Percentiles rank a stretch among this genome's conserved stretches.
Evolutionary conservation across 2,329 filamentous ascomycete genomes (phyloP).

Genomic region (Fusarium chaquense): DNA sequence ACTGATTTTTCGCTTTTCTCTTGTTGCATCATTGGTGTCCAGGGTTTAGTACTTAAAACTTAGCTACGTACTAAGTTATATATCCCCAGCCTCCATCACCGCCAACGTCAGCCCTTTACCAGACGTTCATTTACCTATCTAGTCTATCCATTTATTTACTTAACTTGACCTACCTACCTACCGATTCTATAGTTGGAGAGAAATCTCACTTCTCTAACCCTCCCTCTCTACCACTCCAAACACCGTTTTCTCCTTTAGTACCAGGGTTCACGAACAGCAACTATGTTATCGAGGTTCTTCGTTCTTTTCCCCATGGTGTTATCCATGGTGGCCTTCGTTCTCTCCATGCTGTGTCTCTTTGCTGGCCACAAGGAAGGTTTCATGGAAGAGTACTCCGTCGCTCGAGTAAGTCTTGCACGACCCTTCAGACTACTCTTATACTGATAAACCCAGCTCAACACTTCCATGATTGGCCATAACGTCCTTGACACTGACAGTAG

Average conservation of each 20-base stretch:
- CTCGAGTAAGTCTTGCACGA: conserved; percentile 50
- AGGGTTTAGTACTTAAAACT: conserved; percentile 10
- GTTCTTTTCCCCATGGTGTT: conserved; percentile 54
- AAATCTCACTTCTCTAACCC: neutral
- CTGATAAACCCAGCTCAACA: conserved; percentile 52
- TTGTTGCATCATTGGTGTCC: conserved; percentile 32
- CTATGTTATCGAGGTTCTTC: conserved; percentile 48
- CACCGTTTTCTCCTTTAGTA: conserved; percentile 7
- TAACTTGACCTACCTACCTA: conserved; percentile 4
- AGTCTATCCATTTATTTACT: conserved; percentile 2
- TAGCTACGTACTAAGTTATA: conserved; percentile 23
- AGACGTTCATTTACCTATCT: conserved; percentile 10
- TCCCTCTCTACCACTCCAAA: conserved; percentile 1
- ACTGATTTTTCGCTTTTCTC: conserved; percentile 1
- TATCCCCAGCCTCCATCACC: conserved; percentile 25
- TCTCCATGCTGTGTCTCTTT: conserved; percentile 56
- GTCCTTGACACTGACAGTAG: conserved; percentile 45
- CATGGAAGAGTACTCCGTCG: conserved; percentile 58
- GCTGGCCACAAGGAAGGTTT: conserved; percentile 57
- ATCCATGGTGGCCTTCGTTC: conserved; percentile 55
- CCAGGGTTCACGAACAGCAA: neutral
- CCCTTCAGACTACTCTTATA: neutral
- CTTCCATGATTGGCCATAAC: conserved; percentile 55
- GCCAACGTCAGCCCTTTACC: conserved; percentile 18
- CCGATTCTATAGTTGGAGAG: neutral